Evolutionary conservation across 1,139 yeast genomes (phyloP).

Genomic region (Magnusiomyces paraingens): DNA sequence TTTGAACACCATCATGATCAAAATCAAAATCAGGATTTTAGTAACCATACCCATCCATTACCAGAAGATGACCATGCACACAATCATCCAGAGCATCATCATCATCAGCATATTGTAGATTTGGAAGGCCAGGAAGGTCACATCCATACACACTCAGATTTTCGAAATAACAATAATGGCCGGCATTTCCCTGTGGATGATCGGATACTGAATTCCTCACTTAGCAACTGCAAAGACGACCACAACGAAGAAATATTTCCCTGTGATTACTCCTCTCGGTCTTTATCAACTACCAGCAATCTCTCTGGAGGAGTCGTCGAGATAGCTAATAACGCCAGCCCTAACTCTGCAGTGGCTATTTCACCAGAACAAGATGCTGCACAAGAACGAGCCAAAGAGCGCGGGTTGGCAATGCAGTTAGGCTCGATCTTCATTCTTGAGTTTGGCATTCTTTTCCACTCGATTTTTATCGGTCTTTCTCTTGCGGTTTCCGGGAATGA

Average conservation of each 20-base stretch:
- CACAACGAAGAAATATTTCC: background rate
- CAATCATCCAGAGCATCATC: background rate
- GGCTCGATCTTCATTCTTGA: constrained; percentile 55
- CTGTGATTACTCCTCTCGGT: background rate
- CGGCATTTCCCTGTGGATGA: background rate
- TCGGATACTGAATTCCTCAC: no score
- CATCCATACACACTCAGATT: constrained; percentile 3
- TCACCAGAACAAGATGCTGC: background rate
- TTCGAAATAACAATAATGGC: constrained; percentile 1
- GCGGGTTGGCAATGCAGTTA: constrained; percentile 32
- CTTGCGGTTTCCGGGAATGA: constrained; percentile 57
- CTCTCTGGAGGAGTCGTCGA: background rate
- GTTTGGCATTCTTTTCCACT: constrained; percentile 66
- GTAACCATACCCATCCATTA: background rate
- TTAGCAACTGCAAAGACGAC: background rate
- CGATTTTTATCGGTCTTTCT: constrained; percentile 60
- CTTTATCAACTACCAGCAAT: background rate
- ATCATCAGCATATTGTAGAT: background rate
- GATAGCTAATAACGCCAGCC: background rate
- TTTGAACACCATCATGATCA: constrained; percentile 8
- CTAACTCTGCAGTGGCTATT: no score
- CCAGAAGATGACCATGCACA: no score
- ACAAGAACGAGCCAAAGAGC: background rate
- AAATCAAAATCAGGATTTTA: background rate
- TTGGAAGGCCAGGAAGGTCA: background rate